phyloP scores from a whole-genome alignment of 1,284 basidiomycete species.

The Rhodotorula sp. region DNA sequence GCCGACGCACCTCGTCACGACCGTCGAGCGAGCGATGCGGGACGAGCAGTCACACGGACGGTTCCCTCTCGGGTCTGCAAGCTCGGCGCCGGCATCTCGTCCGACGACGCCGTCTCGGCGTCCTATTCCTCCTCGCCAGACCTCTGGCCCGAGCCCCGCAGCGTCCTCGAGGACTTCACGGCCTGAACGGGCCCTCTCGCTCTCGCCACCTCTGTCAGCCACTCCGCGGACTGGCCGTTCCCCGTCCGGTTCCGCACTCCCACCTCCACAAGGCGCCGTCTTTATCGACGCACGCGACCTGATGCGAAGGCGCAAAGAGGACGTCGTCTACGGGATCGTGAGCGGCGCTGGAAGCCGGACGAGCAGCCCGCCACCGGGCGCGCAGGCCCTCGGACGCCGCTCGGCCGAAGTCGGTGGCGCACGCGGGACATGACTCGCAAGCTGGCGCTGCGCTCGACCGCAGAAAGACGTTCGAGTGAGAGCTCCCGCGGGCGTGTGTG shows the following conservation, averaged over 20 bases:
- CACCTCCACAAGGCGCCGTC: constrained; percentile 35
- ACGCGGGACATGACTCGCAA: background rate
- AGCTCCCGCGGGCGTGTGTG: background rate
- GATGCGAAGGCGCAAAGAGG: constrained; percentile 47
- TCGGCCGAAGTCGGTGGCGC: background rate
- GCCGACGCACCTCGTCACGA: constrained; percentile 18
- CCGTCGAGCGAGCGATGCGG: constrained; percentile 18
- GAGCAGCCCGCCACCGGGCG: background rate
- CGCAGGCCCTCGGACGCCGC: background rate
- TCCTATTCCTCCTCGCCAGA: background rate
- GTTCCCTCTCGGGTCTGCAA: background rate
- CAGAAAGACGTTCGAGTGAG: background rate
- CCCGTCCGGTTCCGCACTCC: constrained; percentile 40
- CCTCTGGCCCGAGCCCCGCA: background rate
- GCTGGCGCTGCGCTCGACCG: background rate
- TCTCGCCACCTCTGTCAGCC: constrained; percentile 18
- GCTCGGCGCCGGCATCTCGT: background rate
- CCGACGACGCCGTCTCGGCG: background rate
- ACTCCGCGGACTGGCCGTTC: constrained; percentile 23
- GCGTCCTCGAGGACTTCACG: background rate
- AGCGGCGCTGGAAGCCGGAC: constrained; percentile 6
- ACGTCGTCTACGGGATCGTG: constrained; percentile 42
- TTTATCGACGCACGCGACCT: constrained; percentile 48
- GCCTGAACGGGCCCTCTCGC: background rate
- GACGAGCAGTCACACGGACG: constrained; percentile 3